Evolutionary conservation across 805 yeast species (phyloP).

Genomic region (Scheffersomyces coipomensis): DNA sequence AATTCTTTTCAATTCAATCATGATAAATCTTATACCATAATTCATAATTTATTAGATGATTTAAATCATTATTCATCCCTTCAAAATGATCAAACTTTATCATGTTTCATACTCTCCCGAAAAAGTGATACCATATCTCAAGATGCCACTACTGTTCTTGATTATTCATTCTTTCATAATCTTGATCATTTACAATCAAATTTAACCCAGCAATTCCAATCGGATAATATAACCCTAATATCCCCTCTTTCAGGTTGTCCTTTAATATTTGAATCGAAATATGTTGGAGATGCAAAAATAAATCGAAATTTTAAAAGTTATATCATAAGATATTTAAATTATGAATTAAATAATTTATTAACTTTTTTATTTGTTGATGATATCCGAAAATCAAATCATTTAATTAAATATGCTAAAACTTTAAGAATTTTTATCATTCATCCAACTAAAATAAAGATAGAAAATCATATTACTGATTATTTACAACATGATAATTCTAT

Average conservation of each 20-base stretch:
- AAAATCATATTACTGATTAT: background rate
- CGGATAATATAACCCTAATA: conserved; percentile 5
- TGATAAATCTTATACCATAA: background rate
- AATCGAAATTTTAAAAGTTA: background rate
- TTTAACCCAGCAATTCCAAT: background rate
- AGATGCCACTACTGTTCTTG: conserved; percentile 8
- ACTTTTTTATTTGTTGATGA: conserved; percentile 24
- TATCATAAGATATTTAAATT: conserved; percentile 18
- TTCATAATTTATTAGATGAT: background rate
- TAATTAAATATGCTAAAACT: conserved; percentile 22
- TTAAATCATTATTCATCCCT: background rate
- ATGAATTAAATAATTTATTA: conserved; percentile 17
- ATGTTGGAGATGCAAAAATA: background rate
- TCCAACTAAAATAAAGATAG: background rate
- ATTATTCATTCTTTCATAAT: conserved; percentile 10
- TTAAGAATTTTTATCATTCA: conserved; percentile 23
- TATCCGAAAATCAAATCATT: conserved; percentile 23
- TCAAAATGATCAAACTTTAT: background rate
- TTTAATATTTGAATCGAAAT: background rate
- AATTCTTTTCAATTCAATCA: background rate
- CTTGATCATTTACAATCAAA: conserved; percentile 7
- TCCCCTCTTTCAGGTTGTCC: conserved; percentile 10
- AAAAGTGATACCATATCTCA: background rate
- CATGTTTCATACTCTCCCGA: background rate
- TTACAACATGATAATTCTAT: background rate